Evolutionary conservation across 2,329 filamentous ascomycete species (phyloP).

Genomic region (Paecilomyces formosus): DNA sequence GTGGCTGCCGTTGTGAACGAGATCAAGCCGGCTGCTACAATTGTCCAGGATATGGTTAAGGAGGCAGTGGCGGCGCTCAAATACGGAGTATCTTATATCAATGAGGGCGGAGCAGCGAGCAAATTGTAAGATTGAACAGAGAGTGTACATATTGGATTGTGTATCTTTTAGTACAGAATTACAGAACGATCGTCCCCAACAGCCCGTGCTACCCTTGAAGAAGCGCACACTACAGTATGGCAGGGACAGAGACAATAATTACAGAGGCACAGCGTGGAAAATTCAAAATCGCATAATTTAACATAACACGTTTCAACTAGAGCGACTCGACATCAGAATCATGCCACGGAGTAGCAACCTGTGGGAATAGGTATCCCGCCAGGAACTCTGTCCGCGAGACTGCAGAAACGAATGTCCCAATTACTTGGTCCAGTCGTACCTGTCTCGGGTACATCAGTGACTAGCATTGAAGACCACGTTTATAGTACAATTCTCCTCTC

Average conservation of each 20-base stretch:
- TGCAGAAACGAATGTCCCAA: neutral
- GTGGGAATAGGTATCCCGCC: neutral
- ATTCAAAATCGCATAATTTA: neutral
- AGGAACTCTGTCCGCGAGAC: neutral
- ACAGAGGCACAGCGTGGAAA: neutral
- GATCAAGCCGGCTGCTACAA: slow-evolving; percentile 72
- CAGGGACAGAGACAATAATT: neutral
- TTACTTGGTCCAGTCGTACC: neutral
- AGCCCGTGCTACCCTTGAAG: neutral
- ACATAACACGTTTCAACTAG: neutral
- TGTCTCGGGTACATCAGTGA: neutral
- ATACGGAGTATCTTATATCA: slow-evolving; percentile 54
- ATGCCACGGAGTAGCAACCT: neutral
- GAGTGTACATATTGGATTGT: neutral
- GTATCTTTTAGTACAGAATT: neutral
- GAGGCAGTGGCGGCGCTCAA: slow-evolving; percentile 65
- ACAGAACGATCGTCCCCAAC: neutral
- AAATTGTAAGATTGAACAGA: slow-evolving; percentile 33
- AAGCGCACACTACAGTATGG: neutral
- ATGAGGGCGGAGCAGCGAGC: slow-evolving; percentile 25
- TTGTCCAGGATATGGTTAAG: slow-evolving; percentile 84
- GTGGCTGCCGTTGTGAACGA: slow-evolving; percentile 71
- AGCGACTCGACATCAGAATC: neutral
- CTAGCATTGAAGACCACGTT: neutral
- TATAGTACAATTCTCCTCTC: neutral